Evolutionary conservation across 1,284 basidiomycete genomes (phyloP), one percentile per base, ranked within the genome.

Genomic region (Fomitopsis palustris): DNA sequence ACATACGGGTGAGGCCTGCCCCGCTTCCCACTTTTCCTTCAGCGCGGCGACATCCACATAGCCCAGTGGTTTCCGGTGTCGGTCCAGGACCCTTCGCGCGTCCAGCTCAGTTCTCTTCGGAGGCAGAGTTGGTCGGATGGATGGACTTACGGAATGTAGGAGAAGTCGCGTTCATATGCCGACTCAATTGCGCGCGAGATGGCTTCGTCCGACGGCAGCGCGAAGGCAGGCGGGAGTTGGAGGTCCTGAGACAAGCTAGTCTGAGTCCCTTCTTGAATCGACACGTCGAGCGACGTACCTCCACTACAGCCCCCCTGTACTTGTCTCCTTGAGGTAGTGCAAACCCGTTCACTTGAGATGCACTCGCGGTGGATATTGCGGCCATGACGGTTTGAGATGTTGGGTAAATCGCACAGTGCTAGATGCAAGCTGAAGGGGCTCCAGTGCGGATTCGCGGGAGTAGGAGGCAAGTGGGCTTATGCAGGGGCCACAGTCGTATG

Each of bases 161-260:
- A 93, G 74, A 95, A 95, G 70, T 95, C 93, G 45, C 92, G 84
- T 65, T 95, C 93, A 67, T 94, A 95, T 0, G 93, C 93, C 35
- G 90, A 81, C 66, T 93, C 91, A 43, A 95, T 83, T 1, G 92
- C 93, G 31, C 83, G 78, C 9, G 82, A 81, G 58, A 95, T 86
- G 21, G 82, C 80, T 65, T 92, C 92, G 61, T 81, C 80, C 9
- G 81, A 76, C 8, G 90, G 88, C 3, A 95, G 78, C n/a, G 89
- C 85, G 72, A 95, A 95, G 0, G 93, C 93, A 8, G 93, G 93
- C 0, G 92, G 88, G 1, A 96, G 78, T 81, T 96, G 93, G 1
- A 95, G 79, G 72, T 95, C 93, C 92, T 95, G 27, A 3, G 21
- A 52, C 9, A 54, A 41, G 6, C 3, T 27, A 25, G 14, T 14